Conservation (phyloP, 352 stramenopile genomes). For the Pseudoperonospora humuli region DNA sequence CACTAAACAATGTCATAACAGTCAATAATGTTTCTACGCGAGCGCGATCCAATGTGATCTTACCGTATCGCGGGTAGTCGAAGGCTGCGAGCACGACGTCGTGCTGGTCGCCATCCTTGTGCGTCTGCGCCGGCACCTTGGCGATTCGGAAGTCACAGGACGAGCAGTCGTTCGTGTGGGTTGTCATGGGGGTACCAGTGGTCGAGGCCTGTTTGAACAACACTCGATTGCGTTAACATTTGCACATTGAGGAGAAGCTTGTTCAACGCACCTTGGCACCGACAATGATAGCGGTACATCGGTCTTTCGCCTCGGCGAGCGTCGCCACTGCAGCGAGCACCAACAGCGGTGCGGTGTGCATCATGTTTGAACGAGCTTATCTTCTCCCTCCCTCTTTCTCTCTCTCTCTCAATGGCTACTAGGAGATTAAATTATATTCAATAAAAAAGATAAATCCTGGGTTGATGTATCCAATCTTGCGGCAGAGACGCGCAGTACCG, state of each 20-base stretch:
- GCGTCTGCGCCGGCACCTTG: slow-evolving; percentile 58
- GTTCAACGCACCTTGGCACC: slow-evolving; percentile 43
- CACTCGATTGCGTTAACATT: slow-evolving; percentile 5
- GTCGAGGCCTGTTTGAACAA: slow-evolving; percentile 38
- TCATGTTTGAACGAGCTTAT: too few relatives aligned
- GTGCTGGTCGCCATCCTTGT: slow-evolving; percentile 35
- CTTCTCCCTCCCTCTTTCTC: too few relatives aligned
- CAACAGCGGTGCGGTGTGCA: slow-evolving; percentile 3
- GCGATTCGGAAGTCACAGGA: slow-evolving; percentile 77
- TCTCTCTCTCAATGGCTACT: too few relatives aligned
- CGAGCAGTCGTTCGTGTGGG: slow-evolving; percentile 78
- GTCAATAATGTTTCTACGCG: slow-evolving; percentile 2
- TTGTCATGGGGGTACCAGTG: slow-evolving; percentile 66
- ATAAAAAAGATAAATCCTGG: too few relatives aligned
- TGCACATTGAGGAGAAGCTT: not conserved
- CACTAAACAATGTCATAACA: slow-evolving; percentile 25
- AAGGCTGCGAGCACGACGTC: slow-evolving; percentile 48
- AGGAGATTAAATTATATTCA: too few relatives aligned
- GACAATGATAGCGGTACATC: slow-evolving; percentile 75
- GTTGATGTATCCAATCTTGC: too few relatives aligned
- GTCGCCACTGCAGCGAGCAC: slow-evolving; percentile 14
- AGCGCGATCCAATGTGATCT: not conserved
- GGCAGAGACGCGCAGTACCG: too few relatives aligned
- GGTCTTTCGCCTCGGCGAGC: slow-evolving; percentile 32
- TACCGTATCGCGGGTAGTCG: slow-evolving; percentile 75